A percentile compares a stretch with the other conserved stretches of the same genome.
Evolutionary conservation across 768 basidiomycete genomes (phyloP).

Genomic region (Tremella mesenterica): DNA sequence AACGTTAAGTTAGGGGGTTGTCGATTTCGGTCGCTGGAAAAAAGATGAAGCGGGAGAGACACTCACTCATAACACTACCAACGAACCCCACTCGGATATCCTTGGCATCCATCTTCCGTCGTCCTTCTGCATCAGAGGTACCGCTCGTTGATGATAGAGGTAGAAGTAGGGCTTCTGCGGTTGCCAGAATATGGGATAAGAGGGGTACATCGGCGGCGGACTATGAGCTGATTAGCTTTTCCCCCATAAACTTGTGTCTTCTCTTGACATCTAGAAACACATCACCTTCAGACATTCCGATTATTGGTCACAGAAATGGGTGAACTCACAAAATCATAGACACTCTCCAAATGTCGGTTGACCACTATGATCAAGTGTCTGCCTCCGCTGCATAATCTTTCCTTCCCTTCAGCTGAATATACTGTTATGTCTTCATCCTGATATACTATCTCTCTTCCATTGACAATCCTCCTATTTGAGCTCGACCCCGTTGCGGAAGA

Average conservation of each 20-base stretch:
- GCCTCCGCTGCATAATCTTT: conserved; percentile 21
- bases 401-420: conserved; percentile 25
- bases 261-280: no score
- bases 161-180: conserved; percentile 6
- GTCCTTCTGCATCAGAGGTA: conserved; percentile 12
- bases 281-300: no score
- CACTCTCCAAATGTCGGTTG: conserved; percentile 30
- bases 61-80: conserved; percentile 24
- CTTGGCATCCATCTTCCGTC: conserved; percentile 6
- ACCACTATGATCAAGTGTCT: conserved; percentile 30
- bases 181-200: conserved; percentile 27
- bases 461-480: not conserved
- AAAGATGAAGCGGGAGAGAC: not conserved
- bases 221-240: no score
- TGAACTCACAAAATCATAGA: conserved; percentile 37
- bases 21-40: no score
- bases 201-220: conserved; percentile 30
- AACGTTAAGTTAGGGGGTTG: no score
- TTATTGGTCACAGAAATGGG: no score
- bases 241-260: no score
- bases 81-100: conserved; percentile 34
- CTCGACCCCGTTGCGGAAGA: no score
- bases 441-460: conserved; percentile 21
- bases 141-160: conserved; percentile 1
- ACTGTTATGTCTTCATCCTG: conserved; percentile 27